Percentiles rank a stretch among this genome's conserved stretches.
These are phyloP conservation scores for Fibroporia radiculosa DNA, from an alignment of 768 basidiomycete species.

Conservation along the genomic window DNA sequence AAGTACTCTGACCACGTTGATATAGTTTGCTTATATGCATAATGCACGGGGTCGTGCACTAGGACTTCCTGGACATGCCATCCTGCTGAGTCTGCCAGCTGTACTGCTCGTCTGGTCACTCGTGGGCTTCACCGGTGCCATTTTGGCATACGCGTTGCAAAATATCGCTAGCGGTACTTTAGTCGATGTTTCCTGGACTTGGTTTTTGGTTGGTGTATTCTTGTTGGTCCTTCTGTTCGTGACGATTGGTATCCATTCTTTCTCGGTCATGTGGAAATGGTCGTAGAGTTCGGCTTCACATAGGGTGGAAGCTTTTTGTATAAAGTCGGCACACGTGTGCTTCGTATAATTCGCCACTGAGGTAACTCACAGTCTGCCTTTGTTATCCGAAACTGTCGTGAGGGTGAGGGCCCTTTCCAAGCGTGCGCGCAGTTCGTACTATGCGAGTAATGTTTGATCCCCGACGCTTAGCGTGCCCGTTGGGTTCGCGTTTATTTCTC, in stretches of 20 bases:
- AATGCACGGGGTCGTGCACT: constrained; percentile 38
- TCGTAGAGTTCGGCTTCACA: too few species aligned
- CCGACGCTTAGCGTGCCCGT: too few species aligned
- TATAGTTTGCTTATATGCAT: constrained; percentile 46
- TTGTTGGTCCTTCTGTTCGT: constrained; percentile 32
- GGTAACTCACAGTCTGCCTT: too few species aligned
- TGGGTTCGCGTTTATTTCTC: too few species aligned
- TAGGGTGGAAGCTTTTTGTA: too few species aligned
- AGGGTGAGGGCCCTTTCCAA: too few species aligned
- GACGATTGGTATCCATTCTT: constrained; percentile 35
- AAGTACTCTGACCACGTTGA: neutral
- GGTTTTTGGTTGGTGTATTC: constrained; percentile 34
- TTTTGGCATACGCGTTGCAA: constrained; percentile 38
- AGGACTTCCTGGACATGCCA: constrained; percentile 41
- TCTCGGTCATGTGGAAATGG: constrained; percentile 43
- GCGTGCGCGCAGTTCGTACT: too few species aligned
- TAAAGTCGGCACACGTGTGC: too few species aligned
- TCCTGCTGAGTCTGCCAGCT: constrained; percentile 44
- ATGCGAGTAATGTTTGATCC: too few species aligned
- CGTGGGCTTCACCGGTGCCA: constrained; percentile 37
- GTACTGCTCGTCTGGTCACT: constrained; percentile 52
- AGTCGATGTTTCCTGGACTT: constrained; percentile 27
- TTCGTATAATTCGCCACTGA: too few species aligned
- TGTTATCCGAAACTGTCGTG: too few species aligned
- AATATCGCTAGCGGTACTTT: constrained; percentile 19